Percentiles rank a stretch among this genome's conserved stretches.
phyloP scores from a whole-genome alignment of 257 asterid species.

The Dorcoceras hygrometricum region DNA sequence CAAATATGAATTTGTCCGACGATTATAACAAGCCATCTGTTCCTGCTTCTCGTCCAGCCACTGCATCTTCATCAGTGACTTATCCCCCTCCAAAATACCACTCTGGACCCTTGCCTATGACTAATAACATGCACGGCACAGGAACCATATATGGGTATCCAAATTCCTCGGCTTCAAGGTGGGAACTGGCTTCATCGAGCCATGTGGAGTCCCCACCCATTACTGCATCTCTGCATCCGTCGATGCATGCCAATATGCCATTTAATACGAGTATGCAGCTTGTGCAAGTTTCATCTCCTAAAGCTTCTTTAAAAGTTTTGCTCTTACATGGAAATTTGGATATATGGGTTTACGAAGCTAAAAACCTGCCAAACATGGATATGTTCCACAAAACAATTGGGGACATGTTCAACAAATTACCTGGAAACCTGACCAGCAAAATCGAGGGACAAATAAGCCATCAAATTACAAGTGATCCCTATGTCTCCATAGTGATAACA shows the following conservation, averaged over 20 bases:
- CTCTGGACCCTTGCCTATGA: constrained; percentile 51
- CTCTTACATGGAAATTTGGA: constrained; percentile 91
- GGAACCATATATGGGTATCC: constrained; percentile 46
- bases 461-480: constrained; percentile 95
- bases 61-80: constrained; percentile 32
- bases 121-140: constrained; percentile 32
- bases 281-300: constrained; percentile 51
- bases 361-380: constrained; percentile 98
- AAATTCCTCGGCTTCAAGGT: constrained; percentile 57
- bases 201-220: constrained; percentile 23
- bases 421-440: constrained; percentile 70
- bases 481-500: constrained; percentile 60
- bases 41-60: constrained; percentile 51
- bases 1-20: constrained; percentile 51
- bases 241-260: constrained; percentile 29
- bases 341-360: constrained; percentile 82
- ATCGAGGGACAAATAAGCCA: constrained; percentile 73
- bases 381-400: constrained; percentile 95
- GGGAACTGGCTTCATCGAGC: constrained; percentile 39
- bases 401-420: constrained; percentile 68
- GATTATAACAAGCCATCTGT: constrained; percentile 36
- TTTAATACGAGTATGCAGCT: constrained; percentile 47
- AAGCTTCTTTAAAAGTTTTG: constrained; percentile 57
- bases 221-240: constrained; percentile 27
- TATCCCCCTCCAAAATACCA: constrained; percentile 42